Conservation (phyloP, 257 asterid genomes). For the Nicotiana otophora region DNA sequence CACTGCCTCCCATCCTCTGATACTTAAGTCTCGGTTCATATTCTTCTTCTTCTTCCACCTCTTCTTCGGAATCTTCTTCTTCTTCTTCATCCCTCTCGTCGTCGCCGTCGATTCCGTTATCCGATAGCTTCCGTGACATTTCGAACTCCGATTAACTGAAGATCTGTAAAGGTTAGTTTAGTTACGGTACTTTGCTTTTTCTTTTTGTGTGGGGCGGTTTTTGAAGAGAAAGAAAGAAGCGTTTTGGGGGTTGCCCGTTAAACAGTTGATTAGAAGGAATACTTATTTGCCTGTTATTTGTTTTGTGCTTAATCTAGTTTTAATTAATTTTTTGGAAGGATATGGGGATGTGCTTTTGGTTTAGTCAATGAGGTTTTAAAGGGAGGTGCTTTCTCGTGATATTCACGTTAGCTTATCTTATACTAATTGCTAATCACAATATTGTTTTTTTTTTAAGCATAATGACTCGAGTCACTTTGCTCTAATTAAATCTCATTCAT, state of each 20-base stretch:
- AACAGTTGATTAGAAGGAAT: not conserved
- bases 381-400: too few species aligned
- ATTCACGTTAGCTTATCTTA: too few species aligned
- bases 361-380: too few species aligned
- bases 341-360: too few species aligned
- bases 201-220: not conserved
- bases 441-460: too few species aligned
- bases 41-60: conserved; percentile 57
- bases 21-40: conserved; percentile 96
- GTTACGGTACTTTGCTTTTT: not conserved
- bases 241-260: not conserved
- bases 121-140: conserved; percentile 73
- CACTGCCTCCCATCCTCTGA: conserved; percentile 98
- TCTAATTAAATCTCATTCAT: too few species aligned
- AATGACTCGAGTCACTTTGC: too few species aligned
- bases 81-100: conserved; percentile 80
- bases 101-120: conserved; percentile 90
- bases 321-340: too few species aligned
- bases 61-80: conserved; percentile 38
- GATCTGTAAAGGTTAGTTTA: conserved; percentile 3
- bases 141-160: not conserved
- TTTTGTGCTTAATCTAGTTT: too few species aligned
- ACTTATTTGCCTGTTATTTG: not conserved
- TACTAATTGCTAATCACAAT: too few species aligned
- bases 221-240: not conserved